These are phyloP conservation scores for Fusarium liriodendri DNA, from an alignment of 2,329 filamentous ascomycete genomes.

Conservation along the genomic window DNA sequence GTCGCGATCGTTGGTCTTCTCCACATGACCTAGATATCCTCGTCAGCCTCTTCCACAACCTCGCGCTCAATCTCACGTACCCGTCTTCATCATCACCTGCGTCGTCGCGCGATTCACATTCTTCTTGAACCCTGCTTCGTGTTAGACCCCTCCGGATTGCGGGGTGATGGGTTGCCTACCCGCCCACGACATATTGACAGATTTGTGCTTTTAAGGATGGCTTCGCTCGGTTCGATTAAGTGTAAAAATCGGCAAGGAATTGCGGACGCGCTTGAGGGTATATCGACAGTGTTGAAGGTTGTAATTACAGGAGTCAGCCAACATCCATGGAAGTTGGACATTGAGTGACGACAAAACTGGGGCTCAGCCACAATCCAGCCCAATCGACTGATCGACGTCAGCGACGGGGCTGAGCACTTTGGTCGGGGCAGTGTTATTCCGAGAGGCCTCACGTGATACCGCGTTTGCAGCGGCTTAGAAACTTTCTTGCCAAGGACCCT, in stretches of 20 bases:
- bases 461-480: slow-evolving; percentile 22
- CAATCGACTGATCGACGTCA: slow-evolving; percentile 49
- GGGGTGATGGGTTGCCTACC: slow-evolving; percentile 58
- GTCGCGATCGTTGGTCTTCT: slow-evolving; percentile 98
- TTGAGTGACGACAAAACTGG: slow-evolving; percentile 46
- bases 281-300: slow-evolving; percentile 26
- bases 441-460: slow-evolving; percentile 43
- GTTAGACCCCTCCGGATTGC: slow-evolving; percentile 47
- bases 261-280: slow-evolving; percentile 29
- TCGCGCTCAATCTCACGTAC: slow-evolving; percentile 55
- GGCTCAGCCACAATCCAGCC: slow-evolving; percentile 49
- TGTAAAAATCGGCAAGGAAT: slow-evolving; percentile 13
- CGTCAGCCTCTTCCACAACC: slow-evolving; percentile 17
- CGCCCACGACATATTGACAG: slow-evolving; percentile 75
- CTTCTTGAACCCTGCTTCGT: slow-evolving; percentile 70
- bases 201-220: slow-evolving; percentile 15
- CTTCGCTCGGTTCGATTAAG: slow-evolving; percentile 14
- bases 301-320: slow-evolving; percentile 32
- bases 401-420: slow-evolving; percentile 37
- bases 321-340: slow-evolving; percentile 32
- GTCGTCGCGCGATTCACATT: slow-evolving; percentile 99
- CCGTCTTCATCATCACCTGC: slow-evolving; percentile 99
- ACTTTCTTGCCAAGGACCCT: slow-evolving; percentile 11
- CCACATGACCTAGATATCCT: slow-evolving; percentile 79
- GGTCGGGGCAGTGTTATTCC: slow-evolving; percentile 18